These are phyloP conservation scores for Friedmanniomyces simplex DNA, from an alignment of 495 filamentous ascomycete genomes.

Conservation along the genomic window DNA sequence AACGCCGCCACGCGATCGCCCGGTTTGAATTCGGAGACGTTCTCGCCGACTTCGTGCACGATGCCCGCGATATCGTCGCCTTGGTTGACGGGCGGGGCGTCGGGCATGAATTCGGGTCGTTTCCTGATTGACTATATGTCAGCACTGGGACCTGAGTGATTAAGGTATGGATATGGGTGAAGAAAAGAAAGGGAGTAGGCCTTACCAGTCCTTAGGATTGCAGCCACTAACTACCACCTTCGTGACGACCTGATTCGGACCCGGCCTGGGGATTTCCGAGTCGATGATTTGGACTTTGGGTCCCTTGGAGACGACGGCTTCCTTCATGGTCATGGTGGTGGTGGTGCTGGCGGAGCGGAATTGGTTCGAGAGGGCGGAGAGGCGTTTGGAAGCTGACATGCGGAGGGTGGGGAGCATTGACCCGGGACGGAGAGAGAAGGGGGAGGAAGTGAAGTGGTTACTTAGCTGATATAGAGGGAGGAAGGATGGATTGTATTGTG, in stretches of 20 bases:
- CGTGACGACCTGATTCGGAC: constrained; percentile 56
- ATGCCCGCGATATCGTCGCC: constrained; percentile 68
- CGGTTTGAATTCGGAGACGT: constrained; percentile 50
- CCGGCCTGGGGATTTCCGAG: constrained; percentile 50
- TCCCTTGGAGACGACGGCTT: constrained; percentile 47
- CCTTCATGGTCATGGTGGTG: constrained; percentile 44
- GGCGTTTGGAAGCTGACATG: neutral
- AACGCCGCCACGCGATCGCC: constrained; percentile 66
- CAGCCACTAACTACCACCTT: constrained; percentile 56
- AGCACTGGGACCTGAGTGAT: neutral
- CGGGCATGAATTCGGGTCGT: constrained; percentile 25
- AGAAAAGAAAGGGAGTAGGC: neutral
- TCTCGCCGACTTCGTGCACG: constrained; percentile 49
- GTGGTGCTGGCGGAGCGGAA: constrained; percentile 1
- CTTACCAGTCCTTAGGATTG: constrained; percentile 60
- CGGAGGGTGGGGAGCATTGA: neutral
- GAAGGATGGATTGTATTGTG: neutral
- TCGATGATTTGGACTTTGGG: constrained; percentile 52
- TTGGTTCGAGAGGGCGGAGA: neutral
- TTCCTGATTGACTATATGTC: constrained; percentile 24
- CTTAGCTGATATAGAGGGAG: neutral
- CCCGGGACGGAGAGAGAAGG: neutral
- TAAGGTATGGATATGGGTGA: too few species aligned
- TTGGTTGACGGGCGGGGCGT: constrained; percentile 35
- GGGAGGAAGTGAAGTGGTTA: neutral